Evolutionary conservation across 2,329 filamentous ascomycete species (phyloP), one percentile per base, ranked within the genome.

Genomic region (Aureobasidium sp.): DNA sequence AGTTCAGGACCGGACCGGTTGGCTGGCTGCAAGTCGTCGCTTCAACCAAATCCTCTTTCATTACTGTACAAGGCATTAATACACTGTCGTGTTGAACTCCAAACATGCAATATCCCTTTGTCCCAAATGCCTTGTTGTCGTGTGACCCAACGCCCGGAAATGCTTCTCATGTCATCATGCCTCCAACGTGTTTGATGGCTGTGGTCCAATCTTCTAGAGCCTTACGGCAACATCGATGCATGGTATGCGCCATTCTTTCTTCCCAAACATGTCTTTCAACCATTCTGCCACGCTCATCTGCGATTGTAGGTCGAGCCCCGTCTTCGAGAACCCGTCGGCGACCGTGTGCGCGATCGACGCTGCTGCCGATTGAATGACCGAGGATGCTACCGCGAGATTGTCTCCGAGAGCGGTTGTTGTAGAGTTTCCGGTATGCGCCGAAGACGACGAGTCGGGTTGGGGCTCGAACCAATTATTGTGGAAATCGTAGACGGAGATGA

Each of bases 401-500:
- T 85, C 84, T 68, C 90, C 88, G 62, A 89, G 71, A 64, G 81
- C 76, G 69, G 25, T 57, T 11, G 37, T 49, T 47, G 43, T 45
- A 2, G 31, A 38, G 43, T 40, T 43, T 27, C 50, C 33, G 25
- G 64, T 64, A 13, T 63, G 61, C 54, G 69, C 64, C 27, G 70
- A 65, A 17, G 57, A 54, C 8, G 38, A 38, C 15, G 38, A 19
- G 67, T 61, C 80, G 77, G 15, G 51, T 64, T 89, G 83, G n/a
- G 92, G 87, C 67, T 92, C 85, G 74, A 97, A 97, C 93, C 92
- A 97, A 77, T 95, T 90, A 69, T 86, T 88, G 66, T 80, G 82
- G 69, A 96, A 88, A 77, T 97, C 93, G 79, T 97, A 94, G 77
- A 97, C 94, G 72, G 91, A 95, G 66, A 92, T 83, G 78, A 96